A percentile compares a stretch with the other conserved stretches of the same genome.
These are phyloP conservation scores for Kuraishia ogatae DNA, from an alignment of 805 yeast species.

Conservation along the genomic window DNA sequence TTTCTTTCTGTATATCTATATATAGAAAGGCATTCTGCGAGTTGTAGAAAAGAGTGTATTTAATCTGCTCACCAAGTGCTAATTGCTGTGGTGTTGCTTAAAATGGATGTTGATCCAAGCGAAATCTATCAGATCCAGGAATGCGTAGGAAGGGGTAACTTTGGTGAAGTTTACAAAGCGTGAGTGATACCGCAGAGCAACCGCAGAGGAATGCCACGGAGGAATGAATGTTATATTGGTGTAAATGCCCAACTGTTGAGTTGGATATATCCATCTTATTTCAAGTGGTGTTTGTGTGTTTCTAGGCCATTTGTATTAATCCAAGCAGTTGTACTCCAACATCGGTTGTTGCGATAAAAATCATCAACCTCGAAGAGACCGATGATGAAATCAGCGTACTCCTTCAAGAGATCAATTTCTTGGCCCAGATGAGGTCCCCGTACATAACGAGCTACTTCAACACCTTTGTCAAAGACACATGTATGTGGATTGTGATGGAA, in stretches of 20 bases:
- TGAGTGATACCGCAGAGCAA: constrained; percentile 6
- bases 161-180: constrained; percentile 81
- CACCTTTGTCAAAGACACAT: constrained; percentile 54
- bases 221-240: too few relatives aligned
- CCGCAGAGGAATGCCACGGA: too few relatives aligned
- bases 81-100: background rate
- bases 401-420: constrained; percentile 70
- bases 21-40: too few relatives aligned
- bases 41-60: too few relatives aligned
- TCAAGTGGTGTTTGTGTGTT: too few relatives aligned
- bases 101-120: constrained; percentile 8
- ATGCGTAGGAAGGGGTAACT: constrained; percentile 77
- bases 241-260: too few relatives aligned
- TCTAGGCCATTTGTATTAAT: too few relatives aligned
- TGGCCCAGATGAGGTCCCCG: constrained; percentile 57
- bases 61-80: background rate
- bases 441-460: constrained; percentile 60
- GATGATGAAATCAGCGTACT: constrained; percentile 67
- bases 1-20: too few relatives aligned
- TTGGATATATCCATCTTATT: too few relatives aligned
- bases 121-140: constrained; percentile 25
- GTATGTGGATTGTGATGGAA: constrained; percentile 90
- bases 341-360: constrained; percentile 73
- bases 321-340: background rate
- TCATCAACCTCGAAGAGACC: constrained; percentile 70